Evolutionary conservation across 2,329 filamentous ascomycete genomes (phyloP).

Genomic region (Colletotrichum spinosum): DNA sequence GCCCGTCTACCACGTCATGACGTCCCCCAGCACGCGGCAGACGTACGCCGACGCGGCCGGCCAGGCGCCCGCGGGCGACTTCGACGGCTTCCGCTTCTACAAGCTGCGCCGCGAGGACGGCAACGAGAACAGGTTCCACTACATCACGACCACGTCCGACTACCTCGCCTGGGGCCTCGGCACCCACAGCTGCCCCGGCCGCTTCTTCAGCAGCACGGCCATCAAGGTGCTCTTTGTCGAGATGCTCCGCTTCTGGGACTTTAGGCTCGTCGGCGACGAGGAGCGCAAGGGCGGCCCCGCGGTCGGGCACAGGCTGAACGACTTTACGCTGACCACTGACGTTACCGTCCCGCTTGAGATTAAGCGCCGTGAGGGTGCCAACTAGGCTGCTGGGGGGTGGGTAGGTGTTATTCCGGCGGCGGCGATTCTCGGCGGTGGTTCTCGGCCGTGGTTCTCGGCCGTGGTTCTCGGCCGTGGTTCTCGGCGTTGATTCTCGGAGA

Average conservation of each 20-base stretch:
- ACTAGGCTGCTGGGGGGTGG: not conserved
- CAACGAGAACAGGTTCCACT: constrained; percentile 42
- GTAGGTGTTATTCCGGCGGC: no score
- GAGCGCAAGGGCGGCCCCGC: constrained; percentile 28
- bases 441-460: no score
- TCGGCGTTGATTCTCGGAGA: no score
- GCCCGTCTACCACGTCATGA: constrained; percentile 38
- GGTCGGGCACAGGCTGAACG: constrained; percentile 19
- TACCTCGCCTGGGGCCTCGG: constrained; percentile 52
- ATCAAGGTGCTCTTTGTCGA: constrained; percentile 48
- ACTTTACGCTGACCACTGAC: constrained; percentile 21
- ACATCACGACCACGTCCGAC: constrained; percentile 44
- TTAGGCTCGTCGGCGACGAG: constrained; percentile 38
- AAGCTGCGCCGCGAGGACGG: constrained; percentile 37
- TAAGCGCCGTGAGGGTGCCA: constrained; percentile 14
- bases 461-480: no score
- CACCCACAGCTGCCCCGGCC: constrained; percentile 43
- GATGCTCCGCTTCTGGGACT: constrained; percentile 42
- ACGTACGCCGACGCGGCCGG: constrained; percentile 29
- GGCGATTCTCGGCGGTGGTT: no score
- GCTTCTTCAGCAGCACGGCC: constrained; percentile 47
- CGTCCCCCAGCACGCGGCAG: constrained; percentile 35
- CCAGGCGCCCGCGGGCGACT: constrained; percentile 38
- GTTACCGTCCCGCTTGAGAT: constrained; percentile 22
- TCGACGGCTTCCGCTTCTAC: constrained; percentile 42